Evolutionary conservation across 192 early-diverging fungal genomes (phyloP), one percentile per base, ranked within the genome.

Genomic region (Chytriomyces sp.): DNA sequence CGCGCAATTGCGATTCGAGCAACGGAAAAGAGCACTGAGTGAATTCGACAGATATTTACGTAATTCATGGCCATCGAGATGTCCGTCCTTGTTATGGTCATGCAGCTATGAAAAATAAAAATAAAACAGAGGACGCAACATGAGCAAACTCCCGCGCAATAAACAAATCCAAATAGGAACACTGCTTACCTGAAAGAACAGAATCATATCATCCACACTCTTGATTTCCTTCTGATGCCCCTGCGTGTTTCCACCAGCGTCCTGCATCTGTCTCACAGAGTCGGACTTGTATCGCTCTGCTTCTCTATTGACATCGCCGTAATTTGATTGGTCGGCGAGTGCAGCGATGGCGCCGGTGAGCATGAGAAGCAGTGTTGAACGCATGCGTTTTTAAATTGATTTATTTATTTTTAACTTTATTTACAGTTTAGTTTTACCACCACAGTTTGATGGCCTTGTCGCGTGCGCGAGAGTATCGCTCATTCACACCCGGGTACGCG

Each of bases 51-150:
- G 43, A 10, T 44, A 77, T 67, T 77, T 57, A 77, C 91, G 83
- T 45, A 95, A 84, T 75, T 95, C 93, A 69, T 93, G 90, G 1
- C 93, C 93, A 80, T 95, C 93, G 62, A 95, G 79, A 61, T 88
- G 81, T 7, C 87, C 86, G 76, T 93, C 92, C 67, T 88, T 84
- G 78, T 95, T 92, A 35, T 75, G 77, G 77, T 95, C 93, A 75
- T 93, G 91, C 61, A 92, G 53, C n/a, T n/a, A n/a, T n/a, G n/a
- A n/a, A n/a, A n/a, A n/a, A n/a, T n/a, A n/a, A n/a, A n/a, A n/a
- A n/a, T n/a, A n/a, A n/a, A n/a, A n/a, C n/a, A n/a, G n/a, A n/a
- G n/a, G n/a, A n/a, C 7, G 91, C n/a, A n/a, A n/a, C n/a, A n/a
- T n/a, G n/a, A n/a, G n/a, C n/a, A n/a, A n/a, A n/a, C n/a, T n/a